phyloP scores from a whole-genome alignment of 2,329 filamentous ascomycete genomes.

The Phaeosphaeriaceae sp. region DNA sequence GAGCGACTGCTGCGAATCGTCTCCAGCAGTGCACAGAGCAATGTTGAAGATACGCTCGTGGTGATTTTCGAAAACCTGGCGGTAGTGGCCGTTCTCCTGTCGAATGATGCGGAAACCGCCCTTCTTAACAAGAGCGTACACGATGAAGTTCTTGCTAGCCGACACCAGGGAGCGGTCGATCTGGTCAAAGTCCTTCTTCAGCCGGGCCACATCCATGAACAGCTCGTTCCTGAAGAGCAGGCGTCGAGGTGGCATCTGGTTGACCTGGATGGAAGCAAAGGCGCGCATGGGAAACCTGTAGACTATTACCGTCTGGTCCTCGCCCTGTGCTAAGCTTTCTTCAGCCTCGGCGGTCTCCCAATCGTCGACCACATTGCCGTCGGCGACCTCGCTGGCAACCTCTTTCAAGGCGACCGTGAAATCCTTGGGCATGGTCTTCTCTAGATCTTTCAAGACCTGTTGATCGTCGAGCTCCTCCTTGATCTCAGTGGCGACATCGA shows the following conservation, averaged over 20 bases:
- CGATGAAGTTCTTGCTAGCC: slow-evolving; percentile 89
- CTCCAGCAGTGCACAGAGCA: slow-evolving; percentile 74
- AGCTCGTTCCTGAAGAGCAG: slow-evolving; percentile 77
- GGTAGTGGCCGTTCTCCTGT: slow-evolving; percentile 90
- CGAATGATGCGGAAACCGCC: slow-evolving; percentile 92
- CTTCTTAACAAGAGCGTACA: slow-evolving; percentile 92
- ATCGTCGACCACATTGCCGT: slow-evolving; percentile 74
- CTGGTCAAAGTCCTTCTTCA: slow-evolving; percentile 98
- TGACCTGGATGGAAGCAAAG: slow-evolving; percentile 87
- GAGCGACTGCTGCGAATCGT: slow-evolving; percentile 50
- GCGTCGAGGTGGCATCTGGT: slow-evolving; percentile 61
- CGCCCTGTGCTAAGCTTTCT: slow-evolving; percentile 73
- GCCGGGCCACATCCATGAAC: slow-evolving; percentile 88
- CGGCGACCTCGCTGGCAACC: slow-evolving; percentile 63
- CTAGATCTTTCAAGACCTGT: slow-evolving; percentile 62
- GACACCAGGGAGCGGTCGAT: slow-evolving; percentile 92
- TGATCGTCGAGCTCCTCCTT: slow-evolving; percentile 61
- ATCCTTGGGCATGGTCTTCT: slow-evolving; percentile 61
- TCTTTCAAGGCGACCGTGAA: slow-evolving; percentile 66
- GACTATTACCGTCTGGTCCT: slow-evolving; percentile 75
- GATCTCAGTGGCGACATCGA: slow-evolving; percentile 56
- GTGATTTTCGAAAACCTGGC: slow-evolving; percentile 88
- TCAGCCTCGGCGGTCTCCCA: slow-evolving; percentile 88
- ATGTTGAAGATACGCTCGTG: slow-evolving; percentile 96
- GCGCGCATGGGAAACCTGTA: slow-evolving; percentile 97